Evolutionary conservation across 345 rosid genomes (phyloP).

Genomic region (Sonneratia caseolaris): DNA sequence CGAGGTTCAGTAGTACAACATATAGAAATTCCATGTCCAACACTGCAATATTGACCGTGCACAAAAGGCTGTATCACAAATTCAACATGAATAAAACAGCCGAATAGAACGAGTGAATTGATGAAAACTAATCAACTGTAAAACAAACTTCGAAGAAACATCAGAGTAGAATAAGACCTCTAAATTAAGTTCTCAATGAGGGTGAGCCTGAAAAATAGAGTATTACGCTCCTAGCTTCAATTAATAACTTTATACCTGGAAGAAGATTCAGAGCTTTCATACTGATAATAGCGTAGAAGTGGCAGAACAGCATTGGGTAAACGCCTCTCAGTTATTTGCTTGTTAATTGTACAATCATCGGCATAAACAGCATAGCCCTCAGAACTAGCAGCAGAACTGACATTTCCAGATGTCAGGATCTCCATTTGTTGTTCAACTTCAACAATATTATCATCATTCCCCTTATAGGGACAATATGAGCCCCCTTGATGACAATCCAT

Average conservation of each 20-base stretch:
- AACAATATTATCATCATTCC: constrained; percentile 16
- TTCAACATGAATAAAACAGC: not conserved
- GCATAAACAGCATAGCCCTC: constrained; percentile 25
- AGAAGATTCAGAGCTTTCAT: constrained; percentile 73
- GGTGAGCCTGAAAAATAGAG: not conserved
- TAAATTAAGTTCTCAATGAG: not conserved
- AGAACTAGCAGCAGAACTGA: constrained; percentile 22
- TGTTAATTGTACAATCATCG: constrained; percentile 31
- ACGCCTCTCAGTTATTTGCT: constrained; percentile 44
- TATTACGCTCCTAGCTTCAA: not conserved
- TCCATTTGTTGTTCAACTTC: constrained; percentile 26
- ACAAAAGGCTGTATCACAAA: not conserved
- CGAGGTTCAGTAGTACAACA: not conserved
- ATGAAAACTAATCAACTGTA: not conserved
- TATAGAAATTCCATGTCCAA: not conserved
- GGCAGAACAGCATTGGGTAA: constrained; percentile 50
- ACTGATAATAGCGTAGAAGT: constrained; percentile 51
- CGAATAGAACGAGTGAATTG: not conserved
- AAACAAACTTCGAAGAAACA: not conserved
- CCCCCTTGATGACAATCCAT: constrained; percentile 28
- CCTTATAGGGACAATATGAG: constrained; percentile 18
- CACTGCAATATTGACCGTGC: not conserved
- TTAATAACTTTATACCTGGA: constrained; percentile 42
- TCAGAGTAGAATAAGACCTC: not conserved
- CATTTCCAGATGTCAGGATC: constrained; percentile 20